Evolutionary conservation across 768 basidiomycete genomes (phyloP), one percentile per base, ranked within the genome.

Genomic region (Lactarius evosmus): DNA sequence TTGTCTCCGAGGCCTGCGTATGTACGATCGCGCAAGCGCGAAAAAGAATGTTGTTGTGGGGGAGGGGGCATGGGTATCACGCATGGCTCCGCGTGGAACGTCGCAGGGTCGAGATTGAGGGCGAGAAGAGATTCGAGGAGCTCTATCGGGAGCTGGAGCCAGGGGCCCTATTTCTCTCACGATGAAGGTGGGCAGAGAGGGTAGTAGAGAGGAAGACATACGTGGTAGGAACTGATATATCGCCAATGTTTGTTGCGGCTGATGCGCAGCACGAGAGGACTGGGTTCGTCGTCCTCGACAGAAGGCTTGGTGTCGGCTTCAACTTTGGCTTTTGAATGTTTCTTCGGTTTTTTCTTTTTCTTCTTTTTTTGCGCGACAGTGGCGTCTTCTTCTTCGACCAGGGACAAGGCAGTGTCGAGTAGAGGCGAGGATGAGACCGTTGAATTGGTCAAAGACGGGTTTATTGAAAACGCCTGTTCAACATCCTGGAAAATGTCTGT

Each of bases 221-320:
- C 91, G 74, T 93, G 91, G 73, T 91, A 93, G 27, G 92, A 92
- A 75, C 89, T 92, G 76, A 95, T 94, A 71, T 93, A 94, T 32
- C 87, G 85, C 93, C 93, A 94, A 71, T 95, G 93, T 74, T 95
- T 95, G 78, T 95, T 94, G 68, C 93, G 83, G 76, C 89, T 91
- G 70, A 95, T 95, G 73, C 89, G 91, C 3, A 95, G 81, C 38
- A 89, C 84, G 0, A 87, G 81, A 17, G 84, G 84, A 51, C 83
- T 82, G 38, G 77, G 73, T 51, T 75, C 77, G 32, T 82, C 82
- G 32, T 75, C 74, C 34, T 79, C 77, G 30, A 68, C 72, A 51
- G 25, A 70, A 72, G 58, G 72, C 69, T 36, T 73, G 60, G 63
- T 74, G 67, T 82, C 82, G 4, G 78, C 73, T n/a, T 78, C 74